Evolutionary conservation across 2,329 filamentous ascomycete genomes (phyloP), one percentile per base, ranked within the genome.

Genomic region (Cladosporium sp.): DNA sequence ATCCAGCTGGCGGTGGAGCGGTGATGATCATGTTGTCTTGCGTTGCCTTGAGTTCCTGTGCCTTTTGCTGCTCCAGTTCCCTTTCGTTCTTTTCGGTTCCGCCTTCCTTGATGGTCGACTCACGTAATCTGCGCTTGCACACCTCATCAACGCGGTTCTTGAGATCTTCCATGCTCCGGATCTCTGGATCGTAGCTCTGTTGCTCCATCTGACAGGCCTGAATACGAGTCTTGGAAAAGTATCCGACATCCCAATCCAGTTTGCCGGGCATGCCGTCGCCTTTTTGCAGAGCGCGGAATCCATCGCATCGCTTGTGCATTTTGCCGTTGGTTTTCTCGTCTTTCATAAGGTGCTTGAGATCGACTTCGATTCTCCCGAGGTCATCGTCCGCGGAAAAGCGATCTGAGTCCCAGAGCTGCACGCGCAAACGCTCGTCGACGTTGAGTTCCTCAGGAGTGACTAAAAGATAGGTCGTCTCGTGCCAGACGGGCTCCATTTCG

Each of bases 351-450:
- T 79, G 67, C 59, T 84, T 84, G 27, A 89, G 65, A 52, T 81
- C 78, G 7, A 89, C 67, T 62, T 88, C 85, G 12, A 88, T 85
- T 13, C 85, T 78, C 13, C 86, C 85, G 1, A 89, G 72, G 59
- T 89, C 85, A 57, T 89, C 85, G 60, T 89, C 85, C 1, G 85
- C 85, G 2, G 81, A 84, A 45, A 80, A 77, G 38, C 82, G 80
- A 62, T 89, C 86, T 2, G 83, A 86, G 58, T 90, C 86, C 85
- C 85, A 90, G 0, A 89, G 71, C 60, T 88, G 84, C 1, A 89
- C 61, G 3, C 84, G 78, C 8, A 90, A 64, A 29, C 78, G 80
- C 66, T 88, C 85, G 18, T 83, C 78, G 0, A 86, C 84, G 53
- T 89, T 85, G 9, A 89, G 66, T 62, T 89, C 85, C 55, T 87